Evolutionary conservation across 108 stramenopile genomes (phyloP).

Genomic region (Cyclotella choctawhatcheeana): DNA sequence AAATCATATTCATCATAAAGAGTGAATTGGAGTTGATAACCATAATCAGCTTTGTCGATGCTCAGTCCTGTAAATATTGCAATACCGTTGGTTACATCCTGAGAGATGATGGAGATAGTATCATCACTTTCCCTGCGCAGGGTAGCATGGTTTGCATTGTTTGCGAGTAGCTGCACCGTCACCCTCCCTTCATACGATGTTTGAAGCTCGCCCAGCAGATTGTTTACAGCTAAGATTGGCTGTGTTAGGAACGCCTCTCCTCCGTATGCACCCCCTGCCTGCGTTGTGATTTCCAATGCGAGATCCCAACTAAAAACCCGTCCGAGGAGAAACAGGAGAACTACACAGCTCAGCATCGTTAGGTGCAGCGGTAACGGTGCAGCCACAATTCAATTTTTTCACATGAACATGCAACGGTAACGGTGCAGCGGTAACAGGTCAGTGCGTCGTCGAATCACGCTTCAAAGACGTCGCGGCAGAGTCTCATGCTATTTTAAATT

Average conservation of each 20-base stretch:
- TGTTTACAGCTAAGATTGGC: slow-evolving; percentile 32
- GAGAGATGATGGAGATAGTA: slow-evolving; percentile 15
- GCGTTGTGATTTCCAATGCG: slow-evolving; percentile 28
- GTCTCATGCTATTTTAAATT: too few relatives aligned
- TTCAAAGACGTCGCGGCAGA: too few relatives aligned
- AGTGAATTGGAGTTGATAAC: slow-evolving; percentile 38
- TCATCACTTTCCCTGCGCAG: slow-evolving; percentile 20
- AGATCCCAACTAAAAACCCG: slow-evolving; percentile 30
- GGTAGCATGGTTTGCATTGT: slow-evolving; percentile 16
- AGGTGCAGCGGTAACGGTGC: neutral
- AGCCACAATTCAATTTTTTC: too few relatives aligned
- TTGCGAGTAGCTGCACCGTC: slow-evolving; percentile 25
- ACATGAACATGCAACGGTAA: too few relatives aligned
- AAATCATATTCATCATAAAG: slow-evolving; percentile 50
- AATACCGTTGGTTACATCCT: slow-evolving; percentile 13
- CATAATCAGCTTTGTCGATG: slow-evolving; percentile 34
- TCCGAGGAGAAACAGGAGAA: neutral
- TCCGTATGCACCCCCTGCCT: slow-evolving; percentile 29
- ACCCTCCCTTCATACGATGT: slow-evolving; percentile 35
- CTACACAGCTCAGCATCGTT: slow-evolving; percentile 1
- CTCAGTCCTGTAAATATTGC: slow-evolving; percentile 26
- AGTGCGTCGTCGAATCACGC: too few relatives aligned
- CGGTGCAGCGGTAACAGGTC: too few relatives aligned
- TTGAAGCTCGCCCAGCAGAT: slow-evolving; percentile 37
- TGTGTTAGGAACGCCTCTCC: slow-evolving; percentile 34